Evolutionary conservation across 495 filamentous ascomycete genomes (phyloP).

Genomic region (Pseudoneurospora amorphoporcata): DNA sequence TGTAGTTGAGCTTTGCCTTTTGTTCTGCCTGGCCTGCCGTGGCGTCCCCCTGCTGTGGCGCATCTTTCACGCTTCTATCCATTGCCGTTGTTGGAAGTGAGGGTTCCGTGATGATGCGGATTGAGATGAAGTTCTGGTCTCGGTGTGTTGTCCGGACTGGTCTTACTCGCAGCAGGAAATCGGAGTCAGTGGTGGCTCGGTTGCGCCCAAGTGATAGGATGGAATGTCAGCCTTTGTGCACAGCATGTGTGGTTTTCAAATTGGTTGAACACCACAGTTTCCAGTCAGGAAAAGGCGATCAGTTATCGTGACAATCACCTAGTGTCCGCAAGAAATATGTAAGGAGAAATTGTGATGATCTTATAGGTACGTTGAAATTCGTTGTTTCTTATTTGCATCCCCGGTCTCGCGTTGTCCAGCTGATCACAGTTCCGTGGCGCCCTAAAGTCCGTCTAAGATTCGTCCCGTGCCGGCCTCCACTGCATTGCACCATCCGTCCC

Average conservation of each 20-base stretch:
- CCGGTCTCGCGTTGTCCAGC: background rate
- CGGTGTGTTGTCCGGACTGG: background rate
- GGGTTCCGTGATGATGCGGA: background rate
- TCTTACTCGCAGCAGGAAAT: background rate
- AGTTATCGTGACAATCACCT: background rate
- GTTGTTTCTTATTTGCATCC: background rate
- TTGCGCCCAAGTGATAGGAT: background rate
- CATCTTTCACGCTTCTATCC: background rate
- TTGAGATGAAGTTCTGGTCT: background rate
- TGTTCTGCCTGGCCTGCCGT: background rate
- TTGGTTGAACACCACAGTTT: background rate
- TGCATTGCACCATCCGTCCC: no score
- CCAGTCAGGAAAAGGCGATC: background rate
- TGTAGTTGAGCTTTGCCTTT: background rate
- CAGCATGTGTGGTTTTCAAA: background rate
- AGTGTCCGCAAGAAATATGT: background rate
- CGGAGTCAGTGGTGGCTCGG: background rate
- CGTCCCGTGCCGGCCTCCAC: no score
- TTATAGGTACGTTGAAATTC: background rate
- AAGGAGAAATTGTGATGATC: background rate
- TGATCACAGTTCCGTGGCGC: background rate
- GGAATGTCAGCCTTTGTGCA: background rate
- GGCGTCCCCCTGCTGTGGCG: background rate
- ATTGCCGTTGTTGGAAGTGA: background rate
- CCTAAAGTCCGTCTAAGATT: no score